Percentiles rank a stretch among this genome's conserved stretches.
phyloP scores from a whole-genome alignment of 257 asterid species.

The Agastache rugosa region DNA sequence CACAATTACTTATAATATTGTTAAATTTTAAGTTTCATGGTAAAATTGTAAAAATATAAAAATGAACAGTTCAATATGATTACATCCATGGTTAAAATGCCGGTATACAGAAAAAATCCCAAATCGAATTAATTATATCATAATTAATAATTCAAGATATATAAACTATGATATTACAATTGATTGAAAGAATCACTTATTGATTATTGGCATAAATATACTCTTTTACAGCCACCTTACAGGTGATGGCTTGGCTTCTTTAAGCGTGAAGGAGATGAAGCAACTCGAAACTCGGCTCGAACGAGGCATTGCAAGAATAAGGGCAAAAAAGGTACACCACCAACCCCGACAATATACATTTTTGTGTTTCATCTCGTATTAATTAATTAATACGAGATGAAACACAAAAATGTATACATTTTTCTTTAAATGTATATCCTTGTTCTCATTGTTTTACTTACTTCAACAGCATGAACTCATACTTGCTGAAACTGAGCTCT shows the following conservation, averaged over 20 bases:
- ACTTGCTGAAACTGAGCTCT: constrained; percentile 69
- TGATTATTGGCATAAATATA: not conserved
- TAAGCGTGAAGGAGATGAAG: constrained; percentile 73
- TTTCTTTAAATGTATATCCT: too few relatives aligned
- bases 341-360: not conserved
- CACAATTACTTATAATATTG: not conserved
- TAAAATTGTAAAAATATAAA: not conserved
- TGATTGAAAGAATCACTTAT: not conserved
- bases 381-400: too few relatives aligned
- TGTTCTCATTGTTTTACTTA: constrained; percentile 25
- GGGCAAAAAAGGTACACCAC: constrained; percentile 63
- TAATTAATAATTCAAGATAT: too few relatives aligned
- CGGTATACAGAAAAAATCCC: too few relatives aligned
- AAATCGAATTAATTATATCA: too few relatives aligned
- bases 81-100: too few relatives aligned
- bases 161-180: too few relatives aligned
- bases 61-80: not conserved
- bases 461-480: constrained; percentile 74
- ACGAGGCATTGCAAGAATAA: constrained; percentile 61
- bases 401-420: too few relatives aligned
- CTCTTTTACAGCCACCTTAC: constrained; percentile 58
- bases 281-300: constrained; percentile 78
- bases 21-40: not conserved
- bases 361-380: not conserved
- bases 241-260: constrained; percentile 72